These are phyloP conservation scores for Tulasnella sp. DNA, from an alignment of 768 basidiomycete genomes.

Conservation along the genomic window DNA sequence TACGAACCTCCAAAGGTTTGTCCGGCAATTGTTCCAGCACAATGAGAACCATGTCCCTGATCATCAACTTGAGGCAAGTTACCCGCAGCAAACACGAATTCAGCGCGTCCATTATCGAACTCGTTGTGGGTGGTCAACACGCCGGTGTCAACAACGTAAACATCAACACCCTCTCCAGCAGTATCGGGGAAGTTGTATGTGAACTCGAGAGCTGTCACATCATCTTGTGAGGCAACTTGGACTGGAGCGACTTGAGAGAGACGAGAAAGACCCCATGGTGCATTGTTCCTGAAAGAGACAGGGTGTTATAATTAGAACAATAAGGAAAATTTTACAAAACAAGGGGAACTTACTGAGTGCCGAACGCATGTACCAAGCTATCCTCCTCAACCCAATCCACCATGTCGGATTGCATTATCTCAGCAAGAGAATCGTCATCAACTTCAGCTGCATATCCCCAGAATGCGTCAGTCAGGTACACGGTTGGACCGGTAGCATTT, in stretches of 20 bases:
- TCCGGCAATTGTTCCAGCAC: constrained; percentile 6
- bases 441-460: background rate
- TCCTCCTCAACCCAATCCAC: constrained; percentile 14
- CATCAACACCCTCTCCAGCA: constrained; percentile 12
- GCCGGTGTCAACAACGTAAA: constrained; percentile 14
- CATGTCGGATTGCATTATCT: background rate
- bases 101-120: constrained; percentile 11
- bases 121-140: constrained; percentile 1
- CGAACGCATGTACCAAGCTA: background rate
- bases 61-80: constrained; percentile 1
- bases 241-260: background rate
- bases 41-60: constrained; percentile 15
- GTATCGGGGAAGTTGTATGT: constrained; percentile 7
- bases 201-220: background rate
- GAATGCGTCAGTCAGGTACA: background rate
- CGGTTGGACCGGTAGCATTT: background rate
- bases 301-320: background rate
- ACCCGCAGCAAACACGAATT: constrained; percentile 2
- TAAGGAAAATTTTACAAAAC: background rate
- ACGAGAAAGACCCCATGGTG: constrained; percentile 8
- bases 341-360: constrained; percentile 5
- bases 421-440: constrained; percentile 6
- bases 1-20: constrained; percentile 1
- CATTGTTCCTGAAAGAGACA: background rate
- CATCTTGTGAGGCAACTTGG: background rate